These are phyloP conservation scores for Trametes sp. DNA, from an alignment of 1,284 basidiomycete species.

Conservation along the genomic window DNA sequence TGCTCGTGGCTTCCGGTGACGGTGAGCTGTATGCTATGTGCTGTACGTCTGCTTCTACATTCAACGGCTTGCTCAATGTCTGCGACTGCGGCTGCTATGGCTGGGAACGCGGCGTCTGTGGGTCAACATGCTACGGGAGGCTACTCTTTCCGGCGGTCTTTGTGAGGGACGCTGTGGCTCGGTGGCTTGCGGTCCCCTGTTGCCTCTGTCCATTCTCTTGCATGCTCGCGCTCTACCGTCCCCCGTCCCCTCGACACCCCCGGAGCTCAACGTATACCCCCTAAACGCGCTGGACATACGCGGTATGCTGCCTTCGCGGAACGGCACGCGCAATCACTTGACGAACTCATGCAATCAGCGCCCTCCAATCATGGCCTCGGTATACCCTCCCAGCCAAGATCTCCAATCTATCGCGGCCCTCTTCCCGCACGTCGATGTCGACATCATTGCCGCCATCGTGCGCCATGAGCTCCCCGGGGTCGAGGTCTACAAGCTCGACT, in stretches of 20 bases:
- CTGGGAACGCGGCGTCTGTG: constrained; percentile 22
- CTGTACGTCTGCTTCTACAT: constrained; percentile 8
- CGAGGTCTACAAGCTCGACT: constrained; percentile 46
- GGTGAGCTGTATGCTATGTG: constrained; percentile 10
- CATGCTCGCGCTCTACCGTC: constrained; percentile 19
- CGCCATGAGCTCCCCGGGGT: constrained; percentile 40
- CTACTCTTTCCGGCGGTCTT: constrained; percentile 27
- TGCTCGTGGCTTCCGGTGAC: constrained; percentile 9
- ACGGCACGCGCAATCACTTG: constrained; percentile 14
- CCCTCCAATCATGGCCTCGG: constrained; percentile 23
- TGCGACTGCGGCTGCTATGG: constrained; percentile 10
- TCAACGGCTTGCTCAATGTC: constrained; percentile 9
- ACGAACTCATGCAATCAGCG: constrained; percentile 17
- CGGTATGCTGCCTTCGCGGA: constrained; percentile 21
- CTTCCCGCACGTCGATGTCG: constrained; percentile 45
- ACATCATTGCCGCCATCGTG: constrained; percentile 41
- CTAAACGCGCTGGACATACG: constrained; percentile 14
- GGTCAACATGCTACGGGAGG: constrained; percentile 4
- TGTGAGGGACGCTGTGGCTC: constrained; percentile 28
- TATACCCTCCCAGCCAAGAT: constrained; percentile 34
- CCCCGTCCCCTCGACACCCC: constrained; percentile 8
- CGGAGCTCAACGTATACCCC: constrained; percentile 11
- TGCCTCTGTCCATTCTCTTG: constrained; percentile 23
- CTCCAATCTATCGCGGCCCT: constrained; percentile 35
- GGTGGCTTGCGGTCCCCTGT: constrained; percentile 9